Percentiles rank a stretch among this genome's conserved stretches.
These are phyloP conservation scores for Biscogniauxia mediterranea DNA, from an alignment of 2,329 filamentous ascomycete species.

Conservation along the genomic window DNA sequence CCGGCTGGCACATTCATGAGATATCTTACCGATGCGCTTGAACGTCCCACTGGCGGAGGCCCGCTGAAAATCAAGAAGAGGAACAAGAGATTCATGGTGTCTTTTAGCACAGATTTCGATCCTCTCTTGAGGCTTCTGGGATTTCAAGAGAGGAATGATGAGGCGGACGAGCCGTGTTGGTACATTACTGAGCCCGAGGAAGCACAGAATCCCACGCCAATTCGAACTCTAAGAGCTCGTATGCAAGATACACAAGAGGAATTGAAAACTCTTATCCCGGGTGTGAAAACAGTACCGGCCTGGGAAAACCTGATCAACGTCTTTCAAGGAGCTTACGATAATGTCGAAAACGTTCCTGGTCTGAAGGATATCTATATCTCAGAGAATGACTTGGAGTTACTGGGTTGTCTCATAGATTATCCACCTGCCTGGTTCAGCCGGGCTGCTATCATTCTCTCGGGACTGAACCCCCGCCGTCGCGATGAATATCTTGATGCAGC, in stretches of 20 bases:
- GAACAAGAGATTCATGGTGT: conserved; percentile 55
- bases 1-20: conserved; percentile 47
- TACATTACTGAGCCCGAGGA: conserved; percentile 34
- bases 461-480: conserved; percentile 23
- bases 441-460: conserved; percentile 28
- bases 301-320: conserved; percentile 24
- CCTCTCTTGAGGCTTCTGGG: conserved; percentile 49
- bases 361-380: conserved; percentile 7
- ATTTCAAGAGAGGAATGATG: conserved; percentile 42
- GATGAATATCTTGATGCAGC: conserved; percentile 27
- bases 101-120: conserved; percentile 52
- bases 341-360: background rate
- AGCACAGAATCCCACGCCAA: conserved; percentile 35
- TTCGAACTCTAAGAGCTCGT: conserved; percentile 33
- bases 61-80: conserved; percentile 50
- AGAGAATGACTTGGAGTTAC: conserved; percentile 20
- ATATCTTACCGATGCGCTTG: conserved; percentile 51
- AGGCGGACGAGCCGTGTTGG: conserved; percentile 40
- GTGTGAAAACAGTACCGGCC: conserved; percentile 14
- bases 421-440: conserved; percentile 26
- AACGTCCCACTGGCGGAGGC: conserved; percentile 33
- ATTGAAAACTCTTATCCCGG: conserved; percentile 16
- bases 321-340: conserved; percentile 19
- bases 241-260: conserved; percentile 30
- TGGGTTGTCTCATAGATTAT: conserved; percentile 30